Base-by-base conservation (phyloP, 2,329 filamentous ascomycete species). In the Hymenoscyphus occultus region DNA sequence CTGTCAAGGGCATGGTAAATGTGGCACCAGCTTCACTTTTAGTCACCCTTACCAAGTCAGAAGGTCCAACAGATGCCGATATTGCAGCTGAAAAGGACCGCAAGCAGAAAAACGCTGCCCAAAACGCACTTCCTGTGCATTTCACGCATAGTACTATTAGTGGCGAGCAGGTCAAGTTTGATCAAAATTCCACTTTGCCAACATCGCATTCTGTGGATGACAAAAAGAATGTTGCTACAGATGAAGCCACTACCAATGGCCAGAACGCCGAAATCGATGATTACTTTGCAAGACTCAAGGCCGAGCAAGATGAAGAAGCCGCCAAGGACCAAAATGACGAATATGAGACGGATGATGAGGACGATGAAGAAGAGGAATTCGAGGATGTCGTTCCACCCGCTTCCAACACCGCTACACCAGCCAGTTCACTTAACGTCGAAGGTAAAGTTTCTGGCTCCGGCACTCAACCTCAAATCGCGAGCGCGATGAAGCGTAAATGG, bases 51-150 rank as follows among this genome's bases (percentile, higher is more conserved):
- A 89, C 88, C 19, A 86, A 86, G 9, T 83, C 82, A 28, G 84
- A 86, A 59, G 87, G 89, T 13, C 87, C 84, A 5, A 85, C 86
- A 12, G 87, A 89, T 70, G 88, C 87, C 60, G 87, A 90, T 71
- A 84, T 85, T 74, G 84, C 84, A 42, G 86, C 85, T 40, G 88
- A 90, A 72, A 81, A 83, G 65, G 83, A 82, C n/a, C 82, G 83
- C 57, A 89, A 87, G 74, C 87, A 89, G 72, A 85, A 86, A 75
- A 81, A 88, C 68, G 85, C 87, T 1, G 80, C 82, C 70, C 87
- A 91, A 73, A 92, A 92, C 73, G 87, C 86, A 7, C 77, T 92
- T 66, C 90, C 90, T 1, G 79, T 82, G 9, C 92, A 90, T 88
- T 90, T 91, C 78, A 85, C 86, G 0, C 84, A 88, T 64, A 90